Conservation (phyloP, 495 filamentous ascomycete species). For the Acidomyces sp. region DNA sequence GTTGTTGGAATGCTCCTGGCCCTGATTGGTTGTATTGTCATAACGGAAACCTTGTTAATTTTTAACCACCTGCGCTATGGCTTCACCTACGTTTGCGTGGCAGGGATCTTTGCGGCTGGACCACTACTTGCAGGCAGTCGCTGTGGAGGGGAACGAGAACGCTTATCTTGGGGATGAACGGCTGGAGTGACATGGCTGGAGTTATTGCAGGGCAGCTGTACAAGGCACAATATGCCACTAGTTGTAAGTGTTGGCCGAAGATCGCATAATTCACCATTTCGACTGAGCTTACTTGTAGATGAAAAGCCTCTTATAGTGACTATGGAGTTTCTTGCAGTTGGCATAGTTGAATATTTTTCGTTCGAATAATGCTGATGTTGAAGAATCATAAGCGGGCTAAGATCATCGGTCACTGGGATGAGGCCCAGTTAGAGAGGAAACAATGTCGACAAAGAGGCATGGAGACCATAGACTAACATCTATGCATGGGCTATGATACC, state of each 20-base stretch:
- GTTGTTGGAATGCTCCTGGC: conserved; percentile 8
- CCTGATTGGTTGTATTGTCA: conserved; percentile 12
- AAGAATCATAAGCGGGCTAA: neutral
- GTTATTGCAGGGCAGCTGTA: conserved; percentile 16
- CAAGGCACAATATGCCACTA: conserved; percentile 11
- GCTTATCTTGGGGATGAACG: conserved; percentile 14
- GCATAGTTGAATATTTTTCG: neutral
- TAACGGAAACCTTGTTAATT: neutral
- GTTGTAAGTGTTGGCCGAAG: too few relatives aligned
- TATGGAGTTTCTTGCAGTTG: conserved; percentile 10
- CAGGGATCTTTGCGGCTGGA: conserved; percentile 9
- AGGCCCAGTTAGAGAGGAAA: neutral
- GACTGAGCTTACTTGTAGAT: too few relatives aligned
- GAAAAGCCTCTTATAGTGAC: conserved; percentile 10
- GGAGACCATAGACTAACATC: too few relatives aligned
- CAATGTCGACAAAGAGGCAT: neutral
- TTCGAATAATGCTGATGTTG: neutral
- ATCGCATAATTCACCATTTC: too few relatives aligned
- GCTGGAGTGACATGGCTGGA: conserved; percentile 14
- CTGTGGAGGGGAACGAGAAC: conserved; percentile 4
- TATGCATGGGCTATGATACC: too few relatives aligned
- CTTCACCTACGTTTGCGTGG: conserved; percentile 9
- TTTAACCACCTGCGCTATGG: conserved; percentile 9
- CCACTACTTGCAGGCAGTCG: conserved; percentile 14
- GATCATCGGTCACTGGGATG: neutral